phyloP scores from a whole-genome alignment of 306 rosid species.

The Ceratonia siliqua region DNA sequence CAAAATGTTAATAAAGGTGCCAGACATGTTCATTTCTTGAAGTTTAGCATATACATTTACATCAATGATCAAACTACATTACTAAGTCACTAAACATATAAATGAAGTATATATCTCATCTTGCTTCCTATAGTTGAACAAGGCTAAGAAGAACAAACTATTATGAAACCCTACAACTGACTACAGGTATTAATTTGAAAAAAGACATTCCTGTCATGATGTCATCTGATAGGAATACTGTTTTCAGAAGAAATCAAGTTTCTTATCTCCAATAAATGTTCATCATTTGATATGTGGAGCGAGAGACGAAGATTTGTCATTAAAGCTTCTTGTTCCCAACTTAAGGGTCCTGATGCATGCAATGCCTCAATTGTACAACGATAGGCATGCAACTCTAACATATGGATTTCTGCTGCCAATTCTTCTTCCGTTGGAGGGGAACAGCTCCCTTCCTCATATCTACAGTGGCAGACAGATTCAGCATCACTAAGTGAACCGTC shows the following conservation, averaged over 20 bases:
- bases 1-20: conserved; percentile 24
- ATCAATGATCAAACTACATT: conserved; percentile 42
- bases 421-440: conserved; percentile 52
- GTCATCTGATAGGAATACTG: conserved; percentile 74
- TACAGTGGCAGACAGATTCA: conserved; percentile 58
- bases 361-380: conserved; percentile 92
- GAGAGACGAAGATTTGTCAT: conserved; percentile 94
- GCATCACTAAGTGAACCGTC: conserved; percentile 62
- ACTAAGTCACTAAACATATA: conserved; percentile 43
- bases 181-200: conserved; percentile 34
- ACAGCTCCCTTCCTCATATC: conserved; percentile 49
- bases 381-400: conserved; percentile 96
- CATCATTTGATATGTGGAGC: conserved; percentile 92
- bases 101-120: conserved; percentile 50
- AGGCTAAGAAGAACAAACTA: conserved; percentile 42
- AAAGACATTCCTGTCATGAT: conserved; percentile 56
- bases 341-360: conserved; percentile 93
- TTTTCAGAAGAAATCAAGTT: conserved; percentile 76
- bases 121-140: conserved; percentile 68
- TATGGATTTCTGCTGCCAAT: conserved; percentile 78
- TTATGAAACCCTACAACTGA: conserved; percentile 49
- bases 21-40: conserved; percentile 41
- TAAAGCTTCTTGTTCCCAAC: conserved; percentile 96
- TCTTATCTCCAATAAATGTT: conserved; percentile 87
- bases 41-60: conserved; percentile 51